phyloP scores from a whole-genome alignment of 2,329 filamentous ascomycete genomes.

The Talaromyces sp. region DNA sequence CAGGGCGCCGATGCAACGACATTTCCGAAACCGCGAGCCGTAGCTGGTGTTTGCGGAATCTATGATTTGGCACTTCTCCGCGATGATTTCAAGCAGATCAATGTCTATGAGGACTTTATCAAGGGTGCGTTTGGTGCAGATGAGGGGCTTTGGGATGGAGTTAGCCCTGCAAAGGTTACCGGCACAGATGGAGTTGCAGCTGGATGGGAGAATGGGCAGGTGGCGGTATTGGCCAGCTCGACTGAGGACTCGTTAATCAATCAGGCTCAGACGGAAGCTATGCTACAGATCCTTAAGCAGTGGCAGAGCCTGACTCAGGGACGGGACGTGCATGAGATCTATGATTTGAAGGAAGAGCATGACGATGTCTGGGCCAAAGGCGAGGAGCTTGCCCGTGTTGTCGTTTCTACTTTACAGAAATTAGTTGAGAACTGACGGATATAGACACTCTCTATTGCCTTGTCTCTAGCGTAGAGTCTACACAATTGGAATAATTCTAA shows the following conservation, averaged over 20 bases:
- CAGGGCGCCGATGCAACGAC: conserved; percentile 10
- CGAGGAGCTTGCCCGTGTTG: conserved; percentile 37
- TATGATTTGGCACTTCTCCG: conserved; percentile 42
- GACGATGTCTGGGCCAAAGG: conserved; percentile 43
- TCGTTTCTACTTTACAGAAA: conserved; percentile 32
- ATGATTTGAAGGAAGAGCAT: conserved; percentile 37
- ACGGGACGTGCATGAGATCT: conserved; percentile 39
- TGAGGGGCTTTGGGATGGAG: conserved; percentile 36
- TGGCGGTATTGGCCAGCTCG: conserved; percentile 42
- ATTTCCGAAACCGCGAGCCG: conserved; percentile 32
- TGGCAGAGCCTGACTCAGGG: conserved; percentile 45
- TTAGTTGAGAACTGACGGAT: conserved; percentile 17
- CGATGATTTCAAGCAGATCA: conserved; percentile 30
- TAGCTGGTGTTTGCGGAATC: conserved; percentile 44
- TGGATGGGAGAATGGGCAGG: conserved; percentile 33
- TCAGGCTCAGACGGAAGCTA: conserved; percentile 34
- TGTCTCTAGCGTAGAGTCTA: not conserved
- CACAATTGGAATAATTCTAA: not conserved
- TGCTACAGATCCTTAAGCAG: conserved; percentile 51
- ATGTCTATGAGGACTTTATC: conserved; percentile 39
- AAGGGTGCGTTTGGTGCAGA: conserved; percentile 43
- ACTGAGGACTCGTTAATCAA: conserved; percentile 42
- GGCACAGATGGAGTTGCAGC: conserved; percentile 29
- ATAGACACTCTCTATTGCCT: not conserved
- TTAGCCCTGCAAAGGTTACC: conserved; percentile 37